Percentiles rank a stretch among this genome's conserved stretches.
phyloP scores from a whole-genome alignment of 345 rosid genomes.

The Populus ilicifolia region DNA sequence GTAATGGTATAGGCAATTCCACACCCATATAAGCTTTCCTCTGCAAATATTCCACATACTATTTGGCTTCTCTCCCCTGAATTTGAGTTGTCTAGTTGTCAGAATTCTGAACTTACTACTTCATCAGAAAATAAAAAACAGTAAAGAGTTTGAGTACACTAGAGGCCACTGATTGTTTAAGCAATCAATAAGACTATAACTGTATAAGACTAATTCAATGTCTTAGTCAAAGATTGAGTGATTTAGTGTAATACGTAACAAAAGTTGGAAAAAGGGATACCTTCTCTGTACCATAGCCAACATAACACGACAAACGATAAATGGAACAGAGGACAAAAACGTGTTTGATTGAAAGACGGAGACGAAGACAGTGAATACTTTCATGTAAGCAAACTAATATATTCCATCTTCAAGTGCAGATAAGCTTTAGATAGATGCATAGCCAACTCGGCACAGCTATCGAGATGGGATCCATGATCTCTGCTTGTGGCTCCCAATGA shows the following conservation, averaged over 20 bases:
- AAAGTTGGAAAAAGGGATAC: neutral
- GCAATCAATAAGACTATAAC: neutral
- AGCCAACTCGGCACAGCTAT: no score
- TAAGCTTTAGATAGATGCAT: no score
- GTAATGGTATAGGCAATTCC: constrained; percentile 46
- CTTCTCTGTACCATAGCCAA: neutral
- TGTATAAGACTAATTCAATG: neutral
- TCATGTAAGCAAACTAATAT: no score
- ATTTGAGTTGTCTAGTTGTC: neutral
- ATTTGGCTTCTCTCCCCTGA: constrained; percentile 38
- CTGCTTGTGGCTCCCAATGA: no score
- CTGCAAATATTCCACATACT: constrained; percentile 33
- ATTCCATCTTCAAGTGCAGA: no score
- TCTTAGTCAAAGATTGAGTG: neutral
- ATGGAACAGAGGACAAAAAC: neutral
- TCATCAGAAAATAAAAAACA: neutral
- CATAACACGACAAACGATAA: neutral
- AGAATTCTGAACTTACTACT: neutral
- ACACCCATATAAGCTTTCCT: constrained; percentile 38
- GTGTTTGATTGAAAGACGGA: no score
- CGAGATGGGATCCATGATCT: no score
- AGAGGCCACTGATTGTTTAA: neutral
- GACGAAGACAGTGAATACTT: no score
- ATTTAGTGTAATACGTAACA: neutral
- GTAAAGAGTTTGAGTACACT: neutral